Evolutionary conservation across 2,329 filamentous ascomycete species (phyloP).

Genomic region (Ascosphaera aggregata): DNA sequence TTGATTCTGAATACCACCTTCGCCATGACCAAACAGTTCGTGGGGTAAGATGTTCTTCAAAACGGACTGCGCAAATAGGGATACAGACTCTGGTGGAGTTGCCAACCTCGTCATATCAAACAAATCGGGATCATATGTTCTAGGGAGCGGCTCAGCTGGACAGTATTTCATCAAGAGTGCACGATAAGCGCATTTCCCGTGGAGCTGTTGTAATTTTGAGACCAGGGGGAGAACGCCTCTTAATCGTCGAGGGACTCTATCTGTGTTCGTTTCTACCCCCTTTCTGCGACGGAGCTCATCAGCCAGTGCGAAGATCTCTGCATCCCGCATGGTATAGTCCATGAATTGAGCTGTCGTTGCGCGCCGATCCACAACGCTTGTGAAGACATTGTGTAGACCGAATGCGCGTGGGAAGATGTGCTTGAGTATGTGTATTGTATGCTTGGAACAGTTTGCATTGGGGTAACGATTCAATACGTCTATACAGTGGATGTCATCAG

Average conservation of each 20-base stretch:
- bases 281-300: not conserved
- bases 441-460: slow-evolving; percentile 21
- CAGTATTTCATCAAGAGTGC: slow-evolving; percentile 64
- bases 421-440: slow-evolving; percentile 55
- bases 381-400: slow-evolving; percentile 79
- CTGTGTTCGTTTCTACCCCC: slow-evolving; percentile 1
- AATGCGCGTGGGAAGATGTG: slow-evolving; percentile 91
- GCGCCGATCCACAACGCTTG: slow-evolving; percentile 36
- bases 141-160: slow-evolving; percentile 20
- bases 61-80: slow-evolving; percentile 65
- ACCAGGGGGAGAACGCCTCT: slow-evolving; percentile 40
- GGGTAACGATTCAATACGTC: slow-evolving; percentile 59
- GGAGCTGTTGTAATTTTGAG: slow-evolving; percentile 42
- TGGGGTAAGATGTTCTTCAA: slow-evolving; percentile 49
- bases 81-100: slow-evolving; percentile 44
- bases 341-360: slow-evolving; percentile 53
- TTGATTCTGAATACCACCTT: slow-evolving; percentile 35
- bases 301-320: slow-evolving; percentile 37
- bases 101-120: slow-evolving; percentile 39
- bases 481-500: too few relatives aligned
- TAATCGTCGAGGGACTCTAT: slow-evolving; percentile 26
- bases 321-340: slow-evolving; percentile 67
- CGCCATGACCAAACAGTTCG: slow-evolving; percentile 45
- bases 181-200: slow-evolving; percentile 56
- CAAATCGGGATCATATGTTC: slow-evolving; percentile 8